Percentiles rank a stretch among this genome's conserved stretches.
These are phyloP conservation scores for Saturnispora bothae DNA, from an alignment of 805 yeast species.

Conservation along the genomic window DNA sequence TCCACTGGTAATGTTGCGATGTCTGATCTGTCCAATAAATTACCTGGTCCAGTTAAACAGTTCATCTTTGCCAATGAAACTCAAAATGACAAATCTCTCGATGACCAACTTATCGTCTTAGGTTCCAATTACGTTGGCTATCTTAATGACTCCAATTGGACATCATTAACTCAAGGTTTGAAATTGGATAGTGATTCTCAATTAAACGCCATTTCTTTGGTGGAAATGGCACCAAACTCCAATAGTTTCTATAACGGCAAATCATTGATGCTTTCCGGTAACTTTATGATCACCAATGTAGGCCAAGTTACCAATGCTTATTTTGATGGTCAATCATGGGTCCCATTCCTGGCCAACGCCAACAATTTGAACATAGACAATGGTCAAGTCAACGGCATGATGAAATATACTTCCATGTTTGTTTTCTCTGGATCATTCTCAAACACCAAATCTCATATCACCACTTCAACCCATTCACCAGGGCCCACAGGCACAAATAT, in stretches of 20 bases:
- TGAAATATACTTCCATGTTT: conserved; percentile 31
- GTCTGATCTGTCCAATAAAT: conserved; percentile 18
- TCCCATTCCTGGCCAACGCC: conserved; percentile 46
- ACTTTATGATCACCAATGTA: conserved; percentile 34
- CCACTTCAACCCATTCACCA: conserved; percentile 8
- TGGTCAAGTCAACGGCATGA: conserved; percentile 22
- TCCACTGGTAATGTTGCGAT: conserved; percentile 23
- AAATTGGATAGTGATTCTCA: conserved; percentile 23
- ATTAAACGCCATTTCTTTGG: conserved; percentile 31
- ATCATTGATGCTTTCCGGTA: conserved; percentile 50
- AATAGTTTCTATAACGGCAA: conserved; percentile 34
- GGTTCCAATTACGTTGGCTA: conserved; percentile 32
- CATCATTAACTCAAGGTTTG: conserved; percentile 29
- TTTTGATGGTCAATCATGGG: conserved; percentile 58
- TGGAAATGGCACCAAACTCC: conserved; percentile 20
- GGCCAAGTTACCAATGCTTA: conserved; percentile 54
- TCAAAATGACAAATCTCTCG: conserved; percentile 32
- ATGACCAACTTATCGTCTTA: conserved; percentile 32
- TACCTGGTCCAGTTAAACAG: conserved; percentile 26
- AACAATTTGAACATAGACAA: conserved; percentile 17
- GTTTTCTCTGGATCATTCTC: conserved; percentile 23
- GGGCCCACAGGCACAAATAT: conserved; percentile 7
- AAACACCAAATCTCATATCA: conserved; percentile 14
- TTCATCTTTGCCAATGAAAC: conserved; percentile 22
- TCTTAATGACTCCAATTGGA: conserved; percentile 42